Conservation (phyloP, 441 rosid genomes). For the Adansonia grandidieri region DNA sequence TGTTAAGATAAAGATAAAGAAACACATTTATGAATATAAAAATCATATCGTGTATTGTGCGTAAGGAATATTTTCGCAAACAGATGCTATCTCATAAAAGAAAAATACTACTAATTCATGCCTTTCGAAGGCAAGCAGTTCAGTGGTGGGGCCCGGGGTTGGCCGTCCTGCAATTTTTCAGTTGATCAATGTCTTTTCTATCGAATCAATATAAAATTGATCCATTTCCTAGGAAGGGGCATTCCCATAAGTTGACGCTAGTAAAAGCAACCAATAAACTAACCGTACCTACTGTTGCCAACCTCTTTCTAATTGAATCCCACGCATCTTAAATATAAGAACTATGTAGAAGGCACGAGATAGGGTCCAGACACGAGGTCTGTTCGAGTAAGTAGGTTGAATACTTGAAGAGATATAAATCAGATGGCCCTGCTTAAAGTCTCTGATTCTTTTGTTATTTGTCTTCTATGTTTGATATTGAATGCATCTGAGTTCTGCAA, state of each 20-base stretch:
- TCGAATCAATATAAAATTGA: neutral
- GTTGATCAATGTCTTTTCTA: neutral
- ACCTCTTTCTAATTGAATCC: neutral
- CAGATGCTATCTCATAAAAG: neutral
- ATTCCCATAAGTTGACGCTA: neutral
- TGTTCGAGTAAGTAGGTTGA: neutral
- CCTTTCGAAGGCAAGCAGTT: neutral
- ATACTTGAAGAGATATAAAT: neutral
- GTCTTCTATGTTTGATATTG: conserved; percentile 36
- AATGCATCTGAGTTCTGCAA: conserved; percentile 47
- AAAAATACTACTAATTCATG: neutral
- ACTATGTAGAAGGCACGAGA: neutral
- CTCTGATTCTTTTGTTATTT: neutral
- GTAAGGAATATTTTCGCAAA: too few relatives aligned
- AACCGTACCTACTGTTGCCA: neutral
- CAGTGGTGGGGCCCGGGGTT: neutral
- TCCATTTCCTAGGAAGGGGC: neutral
- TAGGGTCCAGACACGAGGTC: neutral
- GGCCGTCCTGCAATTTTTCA: neutral
- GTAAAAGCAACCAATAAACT: neutral
- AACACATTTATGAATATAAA: too few relatives aligned
- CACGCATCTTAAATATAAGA: neutral
- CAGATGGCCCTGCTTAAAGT: neutral
- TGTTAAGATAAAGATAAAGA: too few relatives aligned
- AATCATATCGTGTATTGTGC: too few relatives aligned